phyloP scores from a whole-genome alignment of 2,329 filamentous ascomycete genomes.

The Colletotrichum ledebouriae region DNA sequence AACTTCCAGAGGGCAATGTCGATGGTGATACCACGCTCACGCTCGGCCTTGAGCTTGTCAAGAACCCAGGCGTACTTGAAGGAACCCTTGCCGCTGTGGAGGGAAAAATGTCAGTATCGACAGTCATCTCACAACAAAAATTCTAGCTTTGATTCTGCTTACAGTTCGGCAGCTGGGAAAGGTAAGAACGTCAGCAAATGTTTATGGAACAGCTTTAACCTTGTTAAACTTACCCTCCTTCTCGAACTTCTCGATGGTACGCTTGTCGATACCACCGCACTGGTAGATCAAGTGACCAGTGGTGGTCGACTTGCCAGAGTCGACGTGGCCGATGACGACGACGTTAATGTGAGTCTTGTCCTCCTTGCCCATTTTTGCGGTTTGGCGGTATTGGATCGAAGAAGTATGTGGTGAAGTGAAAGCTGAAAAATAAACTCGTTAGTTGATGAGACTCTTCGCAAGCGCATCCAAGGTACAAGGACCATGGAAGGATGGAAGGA shows the following conservation, averaged over 20 bases:
- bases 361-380: constrained; percentile 75
- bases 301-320: constrained; percentile 99
- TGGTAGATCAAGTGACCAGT: constrained; percentile 98
- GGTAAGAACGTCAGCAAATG: not conserved
- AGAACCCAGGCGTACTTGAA: constrained; percentile 99
- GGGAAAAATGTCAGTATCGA: too few species aligned
- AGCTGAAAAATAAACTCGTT: constrained; percentile 15
- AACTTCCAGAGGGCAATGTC: constrained; percentile 99
- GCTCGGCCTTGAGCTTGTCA: constrained; percentile 99
- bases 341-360: constrained; percentile 97
- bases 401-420: constrained; percentile 32
- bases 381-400: constrained; percentile 27
- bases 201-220: not conserved
- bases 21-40: constrained; percentile 99
- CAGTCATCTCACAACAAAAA: too few species aligned
- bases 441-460: constrained; percentile 2
- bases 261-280: constrained; percentile 99
- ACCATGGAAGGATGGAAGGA: not conserved
- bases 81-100: constrained; percentile 92
- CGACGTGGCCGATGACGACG: constrained; percentile 99
- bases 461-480: too few species aligned
- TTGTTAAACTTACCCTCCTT: constrained; percentile 72
- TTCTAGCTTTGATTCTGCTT: too few species aligned
- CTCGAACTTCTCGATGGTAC: constrained; percentile 99
- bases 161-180: too few species aligned